Evolutionary conservation across 1,139 yeast genomes (phyloP).

Genomic region (Sugiyamaella novakii): DNA sequence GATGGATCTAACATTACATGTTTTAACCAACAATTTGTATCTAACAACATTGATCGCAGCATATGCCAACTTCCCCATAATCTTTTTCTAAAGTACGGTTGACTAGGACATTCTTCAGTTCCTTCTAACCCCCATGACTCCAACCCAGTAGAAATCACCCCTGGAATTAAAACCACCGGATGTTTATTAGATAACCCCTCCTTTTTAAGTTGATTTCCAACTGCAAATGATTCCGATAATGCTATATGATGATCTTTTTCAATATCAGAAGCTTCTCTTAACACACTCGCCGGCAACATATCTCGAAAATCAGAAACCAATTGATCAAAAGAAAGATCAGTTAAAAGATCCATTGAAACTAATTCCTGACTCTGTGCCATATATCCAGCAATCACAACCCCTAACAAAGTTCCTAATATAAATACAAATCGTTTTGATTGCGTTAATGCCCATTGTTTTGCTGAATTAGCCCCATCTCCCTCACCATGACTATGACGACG

Average conservation of each 20-base stretch:
- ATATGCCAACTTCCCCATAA: slow-evolving; percentile 97
- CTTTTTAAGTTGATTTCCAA: slow-evolving; percentile 66
- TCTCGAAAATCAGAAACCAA: slow-evolving; percentile 42
- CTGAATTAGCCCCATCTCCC: neutral
- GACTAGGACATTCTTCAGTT: slow-evolving; percentile 76
- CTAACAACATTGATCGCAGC: slow-evolving; percentile 89
- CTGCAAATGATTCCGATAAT: slow-evolving; percentile 75
- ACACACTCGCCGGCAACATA: slow-evolving; percentile 63
- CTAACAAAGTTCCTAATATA: slow-evolving; percentile 66
- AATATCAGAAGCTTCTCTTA: slow-evolving; percentile 60
- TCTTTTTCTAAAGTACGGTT: slow-evolving; percentile 82
- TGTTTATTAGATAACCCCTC: slow-evolving; percentile 58
- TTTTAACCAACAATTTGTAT: slow-evolving; percentile 90
- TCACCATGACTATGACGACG: neutral
- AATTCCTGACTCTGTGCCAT: slow-evolving; percentile 55
- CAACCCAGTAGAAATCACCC: slow-evolving; percentile 91
- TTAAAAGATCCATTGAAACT: slow-evolving; percentile 52
- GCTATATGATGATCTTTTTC: slow-evolving; percentile 42
- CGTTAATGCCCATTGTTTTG: slow-evolving; percentile 25
- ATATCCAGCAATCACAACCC: slow-evolving; percentile 64
- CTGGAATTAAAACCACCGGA: slow-evolving; percentile 93
- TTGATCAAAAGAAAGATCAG: slow-evolving; percentile 56
- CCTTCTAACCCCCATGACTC: slow-evolving; percentile 90
- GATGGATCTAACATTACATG: slow-evolving; percentile 86
- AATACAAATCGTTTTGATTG: slow-evolving; percentile 43